phyloP scores from a whole-genome alignment of 768 basidiomycete species.

The Hypholoma fasciculare region DNA sequence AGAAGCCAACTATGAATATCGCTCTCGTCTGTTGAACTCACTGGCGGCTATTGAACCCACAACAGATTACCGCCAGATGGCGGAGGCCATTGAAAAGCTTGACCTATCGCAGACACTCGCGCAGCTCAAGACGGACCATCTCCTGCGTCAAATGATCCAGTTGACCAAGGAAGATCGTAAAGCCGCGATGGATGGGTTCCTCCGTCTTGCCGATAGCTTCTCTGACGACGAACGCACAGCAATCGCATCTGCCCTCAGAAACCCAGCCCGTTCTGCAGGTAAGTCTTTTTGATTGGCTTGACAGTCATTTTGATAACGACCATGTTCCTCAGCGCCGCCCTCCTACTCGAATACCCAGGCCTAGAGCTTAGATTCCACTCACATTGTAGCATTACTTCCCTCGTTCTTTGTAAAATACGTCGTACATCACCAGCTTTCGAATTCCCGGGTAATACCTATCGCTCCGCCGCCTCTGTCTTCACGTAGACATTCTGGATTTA shows the following conservation, averaged over 20 bases:
- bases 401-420: slow-evolving; percentile 1
- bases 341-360: slow-evolving; percentile 32
- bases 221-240: slow-evolving; percentile 70
- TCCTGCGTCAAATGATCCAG: slow-evolving; percentile 65
- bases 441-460: background rate
- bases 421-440: background rate
- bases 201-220: slow-evolving; percentile 71
- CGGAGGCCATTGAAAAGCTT: slow-evolving; percentile 68
- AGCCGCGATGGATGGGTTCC: slow-evolving; percentile 71
- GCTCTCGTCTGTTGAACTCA: slow-evolving; percentile 60
- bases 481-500: too few relatives aligned
- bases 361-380: slow-evolving; percentile 1
- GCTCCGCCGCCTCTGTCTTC: background rate
- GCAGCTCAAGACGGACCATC: slow-evolving; percentile 68
- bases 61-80: slow-evolving; percentile 56
- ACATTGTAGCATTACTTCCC: background rate
- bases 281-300: slow-evolving; percentile 21
- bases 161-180: slow-evolving; percentile 76
- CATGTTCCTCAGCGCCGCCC: slow-evolving; percentile 31
- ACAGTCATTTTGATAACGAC: background rate
- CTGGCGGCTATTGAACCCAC: slow-evolving; percentile 55
- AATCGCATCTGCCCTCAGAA: slow-evolving; percentile 63
- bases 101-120: slow-evolving; percentile 63
- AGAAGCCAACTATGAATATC: slow-evolving; percentile 64
- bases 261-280: slow-evolving; percentile 59